A percentile compares a stretch with the other conserved stretches of the same genome.
Conservation (phyloP, 495 filamentous ascomycete genomes). For the Cenococcum geophilum region DNA sequence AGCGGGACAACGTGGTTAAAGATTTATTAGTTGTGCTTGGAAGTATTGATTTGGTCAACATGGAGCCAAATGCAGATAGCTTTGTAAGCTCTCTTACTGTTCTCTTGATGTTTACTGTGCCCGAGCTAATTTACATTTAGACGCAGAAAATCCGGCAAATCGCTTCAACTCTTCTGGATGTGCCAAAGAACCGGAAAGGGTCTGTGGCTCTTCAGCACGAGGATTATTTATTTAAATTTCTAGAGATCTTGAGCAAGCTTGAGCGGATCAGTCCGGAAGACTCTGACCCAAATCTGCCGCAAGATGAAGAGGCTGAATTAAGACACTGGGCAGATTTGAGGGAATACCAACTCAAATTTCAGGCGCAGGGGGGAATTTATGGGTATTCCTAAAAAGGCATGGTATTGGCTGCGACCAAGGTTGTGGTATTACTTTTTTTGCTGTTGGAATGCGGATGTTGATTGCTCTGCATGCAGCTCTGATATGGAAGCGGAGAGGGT, state of each 20-base stretch:
- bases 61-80: slow-evolving; percentile 73
- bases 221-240: slow-evolving; percentile 59
- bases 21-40: slow-evolving; percentile 62
- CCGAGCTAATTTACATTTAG: slow-evolving; percentile 16
- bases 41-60: slow-evolving; percentile 68
- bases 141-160: slow-evolving; percentile 59
- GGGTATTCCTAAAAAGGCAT: slow-evolving; percentile 22
- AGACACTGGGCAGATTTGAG: slow-evolving; percentile 67
- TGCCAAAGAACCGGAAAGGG: slow-evolving; percentile 52
- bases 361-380: slow-evolving; percentile 49
- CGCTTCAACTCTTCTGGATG: slow-evolving; percentile 64
- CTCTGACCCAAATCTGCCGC: slow-evolving; percentile 34
- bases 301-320: slow-evolving; percentile 67
- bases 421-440: too few relatives aligned
- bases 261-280: slow-evolving; percentile 48
- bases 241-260: slow-evolving; percentile 64
- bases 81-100: slow-evolving; percentile 45
- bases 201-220: slow-evolving; percentile 52
- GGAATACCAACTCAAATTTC: slow-evolving; percentile 65
- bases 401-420: too few relatives aligned
- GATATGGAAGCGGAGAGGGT: background rate
- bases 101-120: background rate
- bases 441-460: too few relatives aligned
- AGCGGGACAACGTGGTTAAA: slow-evolving; percentile 69
- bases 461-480: too few relatives aligned